A percentile compares a stretch with the other conserved stretches of the same genome.
phyloP scores from a whole-genome alignment of 1,139 yeast genomes.

The Pichia sp. region DNA sequence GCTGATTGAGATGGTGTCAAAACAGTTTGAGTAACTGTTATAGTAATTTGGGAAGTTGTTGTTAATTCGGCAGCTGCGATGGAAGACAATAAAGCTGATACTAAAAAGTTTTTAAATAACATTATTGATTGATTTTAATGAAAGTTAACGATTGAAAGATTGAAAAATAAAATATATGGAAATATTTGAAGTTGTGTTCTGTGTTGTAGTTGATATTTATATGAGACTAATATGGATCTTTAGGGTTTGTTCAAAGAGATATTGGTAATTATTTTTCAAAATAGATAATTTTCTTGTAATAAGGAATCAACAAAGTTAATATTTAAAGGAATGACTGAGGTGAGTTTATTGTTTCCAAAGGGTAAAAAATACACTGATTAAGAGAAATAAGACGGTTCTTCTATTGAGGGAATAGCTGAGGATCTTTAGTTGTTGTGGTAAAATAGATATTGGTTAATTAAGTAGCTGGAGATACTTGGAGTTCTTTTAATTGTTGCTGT shows the following conservation, averaged over 20 bases:
- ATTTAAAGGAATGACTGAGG: constrained; percentile 31
- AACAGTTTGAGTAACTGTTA: constrained; percentile 30
- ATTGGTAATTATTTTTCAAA: neutral
- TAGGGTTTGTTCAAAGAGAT: too few species aligned
- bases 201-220: too few species aligned
- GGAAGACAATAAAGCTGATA: constrained; percentile 27
- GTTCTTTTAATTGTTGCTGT: too few species aligned
- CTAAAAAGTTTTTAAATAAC: constrained; percentile 28
- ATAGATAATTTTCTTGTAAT: neutral
- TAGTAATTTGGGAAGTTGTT: constrained; percentile 41
- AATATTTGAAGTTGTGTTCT: too few species aligned
- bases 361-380: neutral
- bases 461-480: too few species aligned
- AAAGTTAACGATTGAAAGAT: constrained; percentile 6
- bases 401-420: too few species aligned
- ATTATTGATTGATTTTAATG: constrained; percentile 17
- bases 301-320: constrained; percentile 12
- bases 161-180: neutral
- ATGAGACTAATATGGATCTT: too few species aligned
- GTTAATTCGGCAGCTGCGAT: constrained; percentile 38
- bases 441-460: too few species aligned
- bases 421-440: too few species aligned
- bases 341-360: constrained; percentile 20
- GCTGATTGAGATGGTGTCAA: constrained; percentile 33
- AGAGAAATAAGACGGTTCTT: too few species aligned